Evolutionary conservation across 306 rosid genomes (phyloP).

Genomic region (Pyrus bretschneideri): DNA sequence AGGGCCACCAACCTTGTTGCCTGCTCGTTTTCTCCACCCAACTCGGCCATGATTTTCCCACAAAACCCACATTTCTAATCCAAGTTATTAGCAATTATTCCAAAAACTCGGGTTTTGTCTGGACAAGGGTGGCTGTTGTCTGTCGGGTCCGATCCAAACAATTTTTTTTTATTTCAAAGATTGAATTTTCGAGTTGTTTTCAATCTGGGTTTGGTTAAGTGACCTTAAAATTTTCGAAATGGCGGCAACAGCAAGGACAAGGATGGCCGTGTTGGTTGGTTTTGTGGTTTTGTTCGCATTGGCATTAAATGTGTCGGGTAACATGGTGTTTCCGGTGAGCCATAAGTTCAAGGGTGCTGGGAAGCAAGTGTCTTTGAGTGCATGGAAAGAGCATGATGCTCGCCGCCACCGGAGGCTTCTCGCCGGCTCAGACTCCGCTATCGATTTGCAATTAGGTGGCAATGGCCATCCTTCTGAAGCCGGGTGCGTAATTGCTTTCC

Average conservation of each 20-base stretch:
- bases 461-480: constrained; percentile 55
- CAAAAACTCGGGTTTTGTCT: constrained; percentile 6
- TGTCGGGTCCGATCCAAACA: not conserved
- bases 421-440: constrained; percentile 18
- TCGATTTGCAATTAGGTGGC: constrained; percentile 73
- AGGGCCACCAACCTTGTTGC: not conserved
- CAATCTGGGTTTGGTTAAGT: not conserved
- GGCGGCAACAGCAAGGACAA: constrained; percentile 18
- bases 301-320: constrained; percentile 26
- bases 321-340: constrained; percentile 50
- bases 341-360: constrained; percentile 55
- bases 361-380: constrained; percentile 23
- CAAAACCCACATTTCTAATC: not conserved
- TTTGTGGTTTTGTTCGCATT: constrained; percentile 14
- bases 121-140: not conserved
- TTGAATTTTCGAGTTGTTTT: not conserved
- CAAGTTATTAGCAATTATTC: not conserved
- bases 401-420: constrained; percentile 68
- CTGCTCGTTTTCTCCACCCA: constrained; percentile 1
- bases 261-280: constrained; percentile 13
- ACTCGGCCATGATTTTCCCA: constrained; percentile 22
- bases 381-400: constrained; percentile 61
- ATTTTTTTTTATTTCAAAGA: not conserved
- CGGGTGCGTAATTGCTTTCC: constrained; percentile 41
- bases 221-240: not conserved